Conservation (phyloP, 179 eudicot species). For the Drosera spatulata region DNA sequence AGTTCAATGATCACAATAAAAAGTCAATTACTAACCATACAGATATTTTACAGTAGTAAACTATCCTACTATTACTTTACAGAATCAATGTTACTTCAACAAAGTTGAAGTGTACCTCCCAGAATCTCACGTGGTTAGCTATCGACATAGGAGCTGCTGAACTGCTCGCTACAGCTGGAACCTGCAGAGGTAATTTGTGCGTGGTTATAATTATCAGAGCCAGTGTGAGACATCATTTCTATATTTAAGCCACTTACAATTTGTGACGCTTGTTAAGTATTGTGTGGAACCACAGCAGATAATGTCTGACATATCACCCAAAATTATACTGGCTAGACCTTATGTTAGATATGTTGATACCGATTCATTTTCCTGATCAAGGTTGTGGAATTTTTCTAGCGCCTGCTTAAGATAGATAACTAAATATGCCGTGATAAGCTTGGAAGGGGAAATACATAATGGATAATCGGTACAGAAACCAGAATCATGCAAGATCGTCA, state of each 20-base stretch:
- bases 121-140: constrained; percentile 77
- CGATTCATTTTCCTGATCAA: too few relatives aligned
- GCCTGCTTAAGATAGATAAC: constrained; percentile 5
- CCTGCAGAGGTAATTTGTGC: constrained; percentile 36
- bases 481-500: too few relatives aligned
- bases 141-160: constrained; percentile 51
- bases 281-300: constrained; percentile 59
- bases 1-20: not conserved
- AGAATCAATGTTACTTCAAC: not conserved
- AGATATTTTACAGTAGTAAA: too few relatives aligned
- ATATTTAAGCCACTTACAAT: constrained; percentile 54
- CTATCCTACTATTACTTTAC: not conserved
- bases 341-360: constrained; percentile 37
- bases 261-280: constrained; percentile 51
- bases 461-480: too few relatives aligned
- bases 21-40: not conserved
- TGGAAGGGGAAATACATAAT: too few relatives aligned
- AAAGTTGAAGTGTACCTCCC: constrained; percentile 62
- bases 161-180: constrained; percentile 36
- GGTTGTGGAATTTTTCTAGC: too few relatives aligned
- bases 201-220: constrained; percentile 62
- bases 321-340: constrained; percentile 38
- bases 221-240: constrained; percentile 43
- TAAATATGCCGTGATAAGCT: too few relatives aligned
- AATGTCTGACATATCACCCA: constrained; percentile 30